Conservation (phyloP, 1,284 basidiomycete species). For the Coniferiporia weirii region DNA sequence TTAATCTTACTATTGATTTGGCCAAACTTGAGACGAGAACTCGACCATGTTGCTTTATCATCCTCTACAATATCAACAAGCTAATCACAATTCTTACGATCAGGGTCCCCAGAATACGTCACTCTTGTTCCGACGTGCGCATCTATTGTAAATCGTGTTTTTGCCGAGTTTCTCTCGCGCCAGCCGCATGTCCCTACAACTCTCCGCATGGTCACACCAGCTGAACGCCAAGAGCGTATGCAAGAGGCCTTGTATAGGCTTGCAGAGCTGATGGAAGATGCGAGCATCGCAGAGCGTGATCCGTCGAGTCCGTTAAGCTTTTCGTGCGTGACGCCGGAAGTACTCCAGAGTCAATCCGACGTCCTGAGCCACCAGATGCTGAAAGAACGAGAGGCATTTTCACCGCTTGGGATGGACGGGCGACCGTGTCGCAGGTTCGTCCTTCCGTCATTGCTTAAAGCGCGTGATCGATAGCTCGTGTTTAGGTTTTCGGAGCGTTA, state of each 20-base stretch:
- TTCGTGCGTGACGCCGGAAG: slow-evolving; percentile 52
- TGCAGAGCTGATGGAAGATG: slow-evolving; percentile 44
- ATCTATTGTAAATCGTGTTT: slow-evolving; percentile 61
- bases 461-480: slow-evolving; percentile 26
- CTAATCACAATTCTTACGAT: neutral
- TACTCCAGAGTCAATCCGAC: slow-evolving; percentile 47
- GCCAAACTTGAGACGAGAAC: neutral
- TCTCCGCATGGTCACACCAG: neutral
- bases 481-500: slow-evolving; percentile 43
- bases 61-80: neutral
- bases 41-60: slow-evolving; percentile 19
- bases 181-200: slow-evolving; percentile 32
- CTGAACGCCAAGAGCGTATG: slow-evolving; percentile 39
- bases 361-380: slow-evolving; percentile 42
- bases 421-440: slow-evolving; percentile 53
- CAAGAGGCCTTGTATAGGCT: slow-evolving; percentile 46
- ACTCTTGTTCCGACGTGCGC: slow-evolving; percentile 46
- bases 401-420: slow-evolving; percentile 53
- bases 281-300: slow-evolving; percentile 45
- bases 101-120: slow-evolving; percentile 47
- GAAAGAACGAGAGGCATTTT: slow-evolving; percentile 45
- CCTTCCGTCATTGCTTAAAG: slow-evolving; percentile 7
- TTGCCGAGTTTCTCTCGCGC: slow-evolving; percentile 54
- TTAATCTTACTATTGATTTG: neutral
- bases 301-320: slow-evolving; percentile 60